A percentile compares a stretch with the other conserved stretches of the same genome.
Conservation (phyloP, 1,284 basidiomycete species). For the Mycena citricolor region DNA sequence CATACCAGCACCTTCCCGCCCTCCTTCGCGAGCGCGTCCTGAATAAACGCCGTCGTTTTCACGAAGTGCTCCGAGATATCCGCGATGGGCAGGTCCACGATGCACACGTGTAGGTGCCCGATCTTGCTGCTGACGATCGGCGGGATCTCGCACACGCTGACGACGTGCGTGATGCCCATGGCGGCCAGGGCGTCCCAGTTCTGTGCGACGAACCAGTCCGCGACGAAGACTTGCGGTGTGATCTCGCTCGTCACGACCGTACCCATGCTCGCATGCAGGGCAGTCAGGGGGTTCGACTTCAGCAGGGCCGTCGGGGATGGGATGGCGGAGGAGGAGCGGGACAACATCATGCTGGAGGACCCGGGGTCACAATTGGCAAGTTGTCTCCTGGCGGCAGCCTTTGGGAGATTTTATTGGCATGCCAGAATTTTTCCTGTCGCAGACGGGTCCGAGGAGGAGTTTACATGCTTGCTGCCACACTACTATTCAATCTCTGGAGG, state of each 20-base stretch:
- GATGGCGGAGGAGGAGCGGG: too few relatives aligned
- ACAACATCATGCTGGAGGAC: too few relatives aligned
- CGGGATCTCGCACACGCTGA: constrained; percentile 19
- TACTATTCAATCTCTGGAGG: too few relatives aligned
- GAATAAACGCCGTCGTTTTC: constrained; percentile 13
- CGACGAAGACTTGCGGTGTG: constrained; percentile 18
- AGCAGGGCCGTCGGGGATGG: too few relatives aligned
- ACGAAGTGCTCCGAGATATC: constrained; percentile 14
- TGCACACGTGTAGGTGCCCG: constrained; percentile 16
- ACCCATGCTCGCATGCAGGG: constrained; percentile 16
- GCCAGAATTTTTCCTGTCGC: too few relatives aligned
- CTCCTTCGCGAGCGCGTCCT: constrained; percentile 9
- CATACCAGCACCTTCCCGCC: constrained; percentile 15
- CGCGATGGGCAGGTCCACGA: constrained; percentile 18
- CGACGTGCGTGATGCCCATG: constrained; percentile 17
- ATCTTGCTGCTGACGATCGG: constrained; percentile 17
- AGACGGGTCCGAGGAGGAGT: too few relatives aligned
- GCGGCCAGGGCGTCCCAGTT: constrained; percentile 20
- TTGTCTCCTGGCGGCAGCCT: too few relatives aligned
- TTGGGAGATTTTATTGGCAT: too few relatives aligned
- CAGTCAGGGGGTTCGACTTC: constrained; percentile 12
- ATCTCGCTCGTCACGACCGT: constrained; percentile 20
- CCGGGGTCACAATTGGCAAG: too few relatives aligned
- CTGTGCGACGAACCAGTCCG: constrained; percentile 18
- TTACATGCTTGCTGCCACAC: too few relatives aligned